These are phyloP conservation scores for Asterophora parasitica DNA, from an alignment of 768 basidiomycete genomes.

Conservation along the genomic window DNA sequence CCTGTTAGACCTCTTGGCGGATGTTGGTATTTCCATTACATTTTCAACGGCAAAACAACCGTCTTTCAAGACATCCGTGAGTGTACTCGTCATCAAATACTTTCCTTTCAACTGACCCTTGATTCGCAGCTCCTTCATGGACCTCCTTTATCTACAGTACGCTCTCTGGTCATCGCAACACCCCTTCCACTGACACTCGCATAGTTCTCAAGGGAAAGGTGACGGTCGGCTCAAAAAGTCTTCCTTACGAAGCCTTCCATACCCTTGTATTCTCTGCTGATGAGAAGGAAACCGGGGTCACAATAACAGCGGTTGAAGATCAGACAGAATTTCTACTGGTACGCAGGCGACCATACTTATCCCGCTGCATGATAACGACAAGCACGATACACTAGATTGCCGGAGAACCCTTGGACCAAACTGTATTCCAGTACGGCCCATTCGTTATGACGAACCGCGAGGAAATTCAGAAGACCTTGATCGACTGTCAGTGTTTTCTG, in stretches of 20 bases:
- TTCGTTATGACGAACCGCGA: slow-evolving; percentile 81
- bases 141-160: slow-evolving; percentile 82
- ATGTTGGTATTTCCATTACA: slow-evolving; percentile 88
- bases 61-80: slow-evolving; percentile 83
- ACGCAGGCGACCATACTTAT: slow-evolving; percentile 15
- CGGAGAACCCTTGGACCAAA: slow-evolving; percentile 86
- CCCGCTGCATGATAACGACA: neutral
- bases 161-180: slow-evolving; percentile 17
- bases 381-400: slow-evolving; percentile 46
- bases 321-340: slow-evolving; percentile 76
- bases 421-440: slow-evolving; percentile 82
- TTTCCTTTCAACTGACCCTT: neutral
- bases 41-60: slow-evolving; percentile 53
- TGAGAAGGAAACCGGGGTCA: slow-evolving; percentile 60
- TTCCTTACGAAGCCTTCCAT: slow-evolving; percentile 55
- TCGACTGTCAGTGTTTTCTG: slow-evolving; percentile 58
- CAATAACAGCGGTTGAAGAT: slow-evolving; percentile 51
- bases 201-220: slow-evolving; percentile 66
- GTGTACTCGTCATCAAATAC: slow-evolving; percentile 18
- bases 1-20: slow-evolving; percentile 90
- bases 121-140: slow-evolving; percentile 68
- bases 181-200: slow-evolving; percentile 5
- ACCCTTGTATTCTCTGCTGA: slow-evolving; percentile 78
- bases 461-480: slow-evolving; percentile 77
- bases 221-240: slow-evolving; percentile 43